Conservation (phyloP, 108 stramenopile genomes). For the Aurantiochytrium sp. region DNA sequence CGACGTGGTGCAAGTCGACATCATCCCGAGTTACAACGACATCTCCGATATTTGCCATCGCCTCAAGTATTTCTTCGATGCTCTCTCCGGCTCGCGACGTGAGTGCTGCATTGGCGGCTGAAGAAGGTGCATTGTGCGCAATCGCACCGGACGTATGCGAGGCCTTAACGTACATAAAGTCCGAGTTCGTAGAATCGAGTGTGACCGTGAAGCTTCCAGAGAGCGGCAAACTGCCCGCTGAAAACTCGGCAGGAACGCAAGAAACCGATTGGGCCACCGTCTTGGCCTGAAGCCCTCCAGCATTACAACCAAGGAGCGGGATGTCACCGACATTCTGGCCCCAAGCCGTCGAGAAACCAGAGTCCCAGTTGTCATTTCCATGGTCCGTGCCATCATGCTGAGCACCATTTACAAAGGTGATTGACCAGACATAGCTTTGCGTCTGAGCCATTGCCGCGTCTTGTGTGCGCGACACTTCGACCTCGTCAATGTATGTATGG, state of each 20-base stretch:
- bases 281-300: conserved; percentile 52
- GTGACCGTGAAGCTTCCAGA: conserved; percentile 62
- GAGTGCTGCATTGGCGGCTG: conserved; percentile 42
- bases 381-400: conserved; percentile 38
- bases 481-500: conserved; percentile 23
- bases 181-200: conserved; percentile 52
- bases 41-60: conserved; percentile 66
- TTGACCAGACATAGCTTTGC: conserved; percentile 27
- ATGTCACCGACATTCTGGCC: conserved; percentile 71
- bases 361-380: conserved; percentile 59
- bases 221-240: conserved; percentile 62
- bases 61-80: conserved; percentile 70
- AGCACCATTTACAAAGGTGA: conserved; percentile 35
- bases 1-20: conserved; percentile 35
- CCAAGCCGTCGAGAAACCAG: conserved; percentile 70
- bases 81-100: conserved; percentile 63
- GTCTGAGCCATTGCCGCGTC: not conserved
- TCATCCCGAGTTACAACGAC: conserved; percentile 58
- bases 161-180: conserved; percentile 49
- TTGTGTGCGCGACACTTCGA: conserved; percentile 14
- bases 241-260: conserved; percentile 54
- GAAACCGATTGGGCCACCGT: conserved; percentile 50
- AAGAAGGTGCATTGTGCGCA: conserved; percentile 61
- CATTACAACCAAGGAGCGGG: conserved; percentile 50
- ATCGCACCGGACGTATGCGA: conserved; percentile 54